Base-by-base conservation (phyloP, 805 yeast species). In the Starmerella geochares region DNA sequence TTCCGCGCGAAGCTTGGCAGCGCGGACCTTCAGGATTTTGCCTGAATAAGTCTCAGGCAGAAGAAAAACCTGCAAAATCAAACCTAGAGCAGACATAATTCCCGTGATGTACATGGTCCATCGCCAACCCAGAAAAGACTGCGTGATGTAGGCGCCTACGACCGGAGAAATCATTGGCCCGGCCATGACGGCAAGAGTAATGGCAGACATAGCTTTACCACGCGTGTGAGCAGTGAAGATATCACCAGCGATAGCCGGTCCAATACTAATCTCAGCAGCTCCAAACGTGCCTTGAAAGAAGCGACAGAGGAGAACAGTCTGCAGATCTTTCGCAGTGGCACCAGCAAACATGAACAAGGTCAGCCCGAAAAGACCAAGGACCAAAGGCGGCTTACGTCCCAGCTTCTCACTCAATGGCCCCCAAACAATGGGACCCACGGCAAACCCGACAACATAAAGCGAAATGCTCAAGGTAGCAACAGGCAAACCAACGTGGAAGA, bases 371-470 rank as follows among this genome's bases (percentile, higher is more conserved):
- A 74, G 64, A 4, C 87, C 76, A 2, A 78, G 54, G 2, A 82
- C 55, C 49, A 83, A 59, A 14, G 84, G 79, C 16, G 74, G 65
- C 63, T 76, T 76, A 65, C 95, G 76, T 25, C 94, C 92, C 57
- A 73, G 80, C 33, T 81, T 60, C 64, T 83, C 94, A n/a, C 90
- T 81, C 33, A 83, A 64, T 4, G 95, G 95, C 21, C 92, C 96
- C 86, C 92, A 88, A 32, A 86, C 61, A 46, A 88, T 71, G 3
- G 97, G 97, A 17, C 96, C 96, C 0, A 86, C 75, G 1, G 96
- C 96, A 67, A 87, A 90, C 10, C 96, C 97, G 38, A 86, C 65
- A n/a, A 88, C 96, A 60, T 78, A 88, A 23, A 87, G 71, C 0
- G 96, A 79, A 9, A 86, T 74, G 50, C 86, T 83, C 42, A 90